phyloP scores from a whole-genome alignment of 225 moss, liverwort and hornwort genomes.

The Neckera pumila region DNA sequence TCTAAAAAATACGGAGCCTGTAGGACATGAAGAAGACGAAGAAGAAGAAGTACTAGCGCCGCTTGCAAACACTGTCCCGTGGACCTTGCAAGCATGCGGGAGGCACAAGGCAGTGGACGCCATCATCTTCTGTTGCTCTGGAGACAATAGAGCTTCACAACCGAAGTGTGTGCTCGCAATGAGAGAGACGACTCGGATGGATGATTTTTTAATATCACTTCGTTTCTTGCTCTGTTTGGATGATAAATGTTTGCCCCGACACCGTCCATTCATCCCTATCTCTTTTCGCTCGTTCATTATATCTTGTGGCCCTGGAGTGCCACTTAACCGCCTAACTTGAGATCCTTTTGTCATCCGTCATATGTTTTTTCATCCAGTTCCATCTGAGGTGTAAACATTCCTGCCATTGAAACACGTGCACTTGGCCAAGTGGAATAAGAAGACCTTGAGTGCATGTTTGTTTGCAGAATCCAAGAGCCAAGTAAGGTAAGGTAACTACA shows the following conservation, averaged over 20 bases:
- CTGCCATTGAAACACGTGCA: neutral
- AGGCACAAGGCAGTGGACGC: constrained; percentile 13
- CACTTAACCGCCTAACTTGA: neutral
- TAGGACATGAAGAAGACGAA: neutral
- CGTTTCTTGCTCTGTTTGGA: neutral
- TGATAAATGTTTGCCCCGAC: neutral
- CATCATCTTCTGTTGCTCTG: constrained; percentile 30
- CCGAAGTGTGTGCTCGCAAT: neutral
- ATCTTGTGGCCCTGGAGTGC: neutral
- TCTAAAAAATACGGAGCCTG: neutral
- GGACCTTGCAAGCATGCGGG: constrained; percentile 1
- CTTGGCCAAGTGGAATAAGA: neutral
- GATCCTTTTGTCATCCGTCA: neutral
- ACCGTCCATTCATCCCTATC: neutral
- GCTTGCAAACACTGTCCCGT: neutral
- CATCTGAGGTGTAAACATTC: neutral
- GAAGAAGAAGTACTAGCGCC: neutral
- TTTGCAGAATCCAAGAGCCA: neutral
- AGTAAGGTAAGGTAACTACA: no score
- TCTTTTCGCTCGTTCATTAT: neutral
- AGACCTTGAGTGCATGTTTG: neutral
- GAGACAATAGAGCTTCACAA: neutral
- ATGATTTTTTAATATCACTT: neutral
- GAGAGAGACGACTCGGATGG: neutral
- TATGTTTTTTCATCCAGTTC: neutral